Conservation (phyloP, 208 protist species). For the Angomonas desouzai region DNA sequence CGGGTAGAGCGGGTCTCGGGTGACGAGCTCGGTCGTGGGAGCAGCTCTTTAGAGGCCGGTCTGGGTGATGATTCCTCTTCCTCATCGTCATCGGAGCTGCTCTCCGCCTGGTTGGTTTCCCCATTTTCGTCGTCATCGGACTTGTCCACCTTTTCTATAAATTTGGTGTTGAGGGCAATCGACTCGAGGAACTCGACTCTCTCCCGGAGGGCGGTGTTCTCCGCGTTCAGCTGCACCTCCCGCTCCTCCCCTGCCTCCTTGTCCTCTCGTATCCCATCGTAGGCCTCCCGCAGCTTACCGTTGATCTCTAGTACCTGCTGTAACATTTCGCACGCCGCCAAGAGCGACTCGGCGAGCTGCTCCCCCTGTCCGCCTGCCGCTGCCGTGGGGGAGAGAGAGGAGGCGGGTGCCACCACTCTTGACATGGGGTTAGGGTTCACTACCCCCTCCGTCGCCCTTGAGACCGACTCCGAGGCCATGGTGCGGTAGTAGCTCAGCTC, state of each 20-base stretch:
- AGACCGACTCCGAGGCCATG: conserved; percentile 27
- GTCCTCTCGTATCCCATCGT: conserved; percentile 48
- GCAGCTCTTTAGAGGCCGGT: conserved; percentile 1
- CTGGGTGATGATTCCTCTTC: conserved; percentile 3
- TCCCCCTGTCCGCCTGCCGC: conserved; percentile 19
- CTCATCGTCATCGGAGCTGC: conserved; percentile 3
- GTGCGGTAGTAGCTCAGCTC: conserved; percentile 74
- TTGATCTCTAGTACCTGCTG: conserved; percentile 73
- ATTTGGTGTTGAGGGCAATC: conserved; percentile 70
- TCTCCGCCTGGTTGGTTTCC: conserved; percentile 14
- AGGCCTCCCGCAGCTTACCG: conserved; percentile 66
- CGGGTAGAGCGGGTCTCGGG: not conserved
- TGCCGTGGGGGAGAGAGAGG: not conserved
- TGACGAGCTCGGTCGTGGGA: not conserved
- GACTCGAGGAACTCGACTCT: conserved; percentile 81
- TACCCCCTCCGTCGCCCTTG: conserved; percentile 4
- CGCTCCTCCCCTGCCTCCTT: conserved; percentile 38
- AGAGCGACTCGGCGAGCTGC: conserved; percentile 67
- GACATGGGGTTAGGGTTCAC: not conserved
- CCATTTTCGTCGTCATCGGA: conserved; percentile 7
- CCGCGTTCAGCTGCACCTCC: conserved; percentile 77
- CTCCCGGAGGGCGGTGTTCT: conserved; percentile 82
- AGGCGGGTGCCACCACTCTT: conserved; percentile 1
- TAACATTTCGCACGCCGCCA: conserved; percentile 73
- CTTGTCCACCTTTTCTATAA: conserved; percentile 11